Base-by-base conservation (phyloP, 106 monocot species). In the Dendrobium chrysotoxum region DNA sequence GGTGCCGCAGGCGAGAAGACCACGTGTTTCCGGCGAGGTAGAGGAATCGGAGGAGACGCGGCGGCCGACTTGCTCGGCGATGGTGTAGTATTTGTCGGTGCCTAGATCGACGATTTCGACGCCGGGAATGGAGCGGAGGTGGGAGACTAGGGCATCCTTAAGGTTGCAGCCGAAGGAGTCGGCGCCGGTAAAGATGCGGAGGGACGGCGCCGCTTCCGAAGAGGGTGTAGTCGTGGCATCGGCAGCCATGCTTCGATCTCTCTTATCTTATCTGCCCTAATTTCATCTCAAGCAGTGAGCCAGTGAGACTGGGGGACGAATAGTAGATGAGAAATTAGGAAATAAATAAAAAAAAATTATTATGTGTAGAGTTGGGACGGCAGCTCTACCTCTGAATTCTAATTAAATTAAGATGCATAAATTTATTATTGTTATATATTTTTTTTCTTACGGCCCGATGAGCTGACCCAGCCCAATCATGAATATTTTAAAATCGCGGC, bases 1-100 rank as follows among this genome's bases (percentile, higher is more conserved):
- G 39, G 95, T 95, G 83, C 95, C 95, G 86, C 95, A 95, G 74
- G 81, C 85, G 50, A 95, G 78, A 50, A 95, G 89, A 40, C 95
- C 93, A 76, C 92, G 89, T 40, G 89, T 79, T 67, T 87, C 84
- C 11, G 77, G 1, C 21, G 54, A 38, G 85, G 80, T 5, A 38
- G 75, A 0, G 25, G 87, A 15, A 53, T 81, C 67, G 79, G 85
- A 40, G 87, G 79, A 76, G 81, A 87, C 85, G 57, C 40, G 85
- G 81, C 82, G 87, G 68, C 84, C 93, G 83, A 89, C 57, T 7
- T 45, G 42, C 53, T 79, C 87, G 61, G 86, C 93, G 82, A 88
- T 82, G 88, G 88, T 79, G 93, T 96, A 96, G 89, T 96, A 92
- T 74, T 84, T 85, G 83, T 86, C 89, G 50, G 86, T 88, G 79